Evolutionary conservation across 768 basidiomycete genomes (phyloP).

Genomic region (Mycena galericulata): DNA sequence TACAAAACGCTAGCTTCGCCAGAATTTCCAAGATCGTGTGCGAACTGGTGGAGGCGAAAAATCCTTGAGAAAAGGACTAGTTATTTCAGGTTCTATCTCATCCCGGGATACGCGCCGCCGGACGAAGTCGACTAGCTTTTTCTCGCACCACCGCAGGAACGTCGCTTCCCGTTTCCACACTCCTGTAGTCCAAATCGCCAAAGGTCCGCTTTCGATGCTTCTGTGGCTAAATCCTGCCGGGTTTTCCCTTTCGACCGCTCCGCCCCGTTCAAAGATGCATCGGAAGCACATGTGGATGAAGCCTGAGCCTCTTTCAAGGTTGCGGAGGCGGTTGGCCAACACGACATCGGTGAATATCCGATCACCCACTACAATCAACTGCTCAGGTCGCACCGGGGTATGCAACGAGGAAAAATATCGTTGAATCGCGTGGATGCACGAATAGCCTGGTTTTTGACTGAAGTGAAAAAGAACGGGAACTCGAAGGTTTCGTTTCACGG

Average conservation of each 20-base stretch:
- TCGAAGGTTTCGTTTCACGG: conserved; percentile 79
- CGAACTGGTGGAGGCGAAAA: conserved; percentile 22
- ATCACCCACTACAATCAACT: conserved; percentile 90
- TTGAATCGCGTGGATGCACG: conserved; percentile 78
- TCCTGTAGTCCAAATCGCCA: conserved; percentile 78
- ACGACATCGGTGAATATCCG: conserved; percentile 93
- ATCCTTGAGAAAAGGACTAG: conserved; percentile 47
- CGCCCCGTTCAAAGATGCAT: conserved; percentile 43
- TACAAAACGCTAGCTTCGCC: conserved; percentile 21
- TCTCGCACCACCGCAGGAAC: conserved; percentile 71
- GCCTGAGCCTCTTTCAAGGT: conserved; percentile 30
- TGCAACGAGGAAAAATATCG: conserved; percentile 77
- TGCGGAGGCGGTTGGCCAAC: conserved; percentile 80
- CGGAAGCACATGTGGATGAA: conserved; percentile 37
- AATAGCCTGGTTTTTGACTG: conserved; percentile 82
- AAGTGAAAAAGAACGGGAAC: conserved; percentile 87
- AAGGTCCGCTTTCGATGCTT: conserved; percentile 54
- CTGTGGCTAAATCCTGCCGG: conserved; percentile 27
- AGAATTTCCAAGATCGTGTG: conserved; percentile 30
- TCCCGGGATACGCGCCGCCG: conserved; percentile 54
- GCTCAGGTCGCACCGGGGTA: conserved; percentile 67
- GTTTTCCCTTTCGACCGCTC: conserved; percentile 42
- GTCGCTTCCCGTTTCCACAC: conserved; percentile 77
- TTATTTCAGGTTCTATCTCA: conserved; percentile 38
- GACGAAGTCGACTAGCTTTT: conserved; percentile 58